Percentiles rank a stretch among this genome's conserved stretches.
These are phyloP conservation scores for Boletus sp. DNA, from an alignment of 768 basidiomycete genomes.

Conservation along the genomic window DNA sequence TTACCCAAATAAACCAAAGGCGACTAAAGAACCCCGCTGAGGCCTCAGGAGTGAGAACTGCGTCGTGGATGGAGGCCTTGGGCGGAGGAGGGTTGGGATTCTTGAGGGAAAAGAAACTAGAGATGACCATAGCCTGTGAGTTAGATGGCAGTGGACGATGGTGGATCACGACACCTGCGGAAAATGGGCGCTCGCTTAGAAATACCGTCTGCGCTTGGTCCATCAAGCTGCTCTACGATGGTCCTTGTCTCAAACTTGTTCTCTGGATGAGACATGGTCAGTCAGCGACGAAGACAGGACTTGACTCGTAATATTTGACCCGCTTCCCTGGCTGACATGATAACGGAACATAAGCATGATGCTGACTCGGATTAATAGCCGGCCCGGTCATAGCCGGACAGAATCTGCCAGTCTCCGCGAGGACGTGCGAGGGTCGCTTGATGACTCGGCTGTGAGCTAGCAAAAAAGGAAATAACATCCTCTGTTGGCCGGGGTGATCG, in stretches of 20 bases:
- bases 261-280: constrained; percentile 6
- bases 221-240: neutral
- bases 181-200: neutral
- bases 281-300: neutral
- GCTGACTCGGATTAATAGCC: too few species aligned
- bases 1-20: constrained; percentile 75
- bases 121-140: too few species aligned
- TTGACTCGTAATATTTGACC: neutral
- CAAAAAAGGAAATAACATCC: too few species aligned
- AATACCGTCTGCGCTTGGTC: neutral
- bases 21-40: constrained; percentile 56
- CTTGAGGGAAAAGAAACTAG: constrained; percentile 14
- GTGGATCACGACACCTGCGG: neutral
- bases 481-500: too few species aligned
- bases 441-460: too few species aligned
- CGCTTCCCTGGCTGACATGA: too few species aligned
- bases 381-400: too few species aligned
- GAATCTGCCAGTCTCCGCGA: too few species aligned
- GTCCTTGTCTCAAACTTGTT: neutral
- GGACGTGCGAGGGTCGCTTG: too few species aligned
- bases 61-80: constrained; percentile 54
- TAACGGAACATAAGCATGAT: too few species aligned
- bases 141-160: neutral
- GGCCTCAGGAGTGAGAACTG: constrained; percentile 60
- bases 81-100: constrained; percentile 37